Percentiles rank a stretch among this genome's conserved stretches.
Conservation (phyloP, 2,329 filamentous ascomycete genomes). For the Chrysoporthe puriensis region DNA sequence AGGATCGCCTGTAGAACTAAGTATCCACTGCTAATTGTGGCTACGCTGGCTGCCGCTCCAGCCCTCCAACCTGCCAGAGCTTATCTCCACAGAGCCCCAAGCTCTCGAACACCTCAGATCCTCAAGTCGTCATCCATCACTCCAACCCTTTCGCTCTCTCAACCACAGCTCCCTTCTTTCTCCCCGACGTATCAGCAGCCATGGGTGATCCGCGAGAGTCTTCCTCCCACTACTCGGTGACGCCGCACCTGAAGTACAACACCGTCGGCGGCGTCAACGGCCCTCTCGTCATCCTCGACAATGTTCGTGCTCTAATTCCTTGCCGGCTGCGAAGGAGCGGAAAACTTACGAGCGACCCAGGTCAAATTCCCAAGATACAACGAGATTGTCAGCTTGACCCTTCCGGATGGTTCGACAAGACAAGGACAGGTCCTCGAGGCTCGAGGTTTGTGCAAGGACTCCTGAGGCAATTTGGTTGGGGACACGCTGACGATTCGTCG, state of each 20-base stretch:
- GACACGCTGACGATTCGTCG: constrained; percentile 15
- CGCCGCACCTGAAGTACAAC: constrained; percentile 83
- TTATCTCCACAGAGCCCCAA: constrained; percentile 28
- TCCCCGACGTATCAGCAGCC: constrained; percentile 33
- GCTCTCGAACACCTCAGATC: constrained; percentile 24
- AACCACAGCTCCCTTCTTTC: constrained; percentile 4
- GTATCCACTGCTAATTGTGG: constrained; percentile 8
- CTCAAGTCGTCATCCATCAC: constrained; percentile 25
- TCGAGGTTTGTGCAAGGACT: constrained; percentile 66
- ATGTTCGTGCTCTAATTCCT: constrained; percentile 61
- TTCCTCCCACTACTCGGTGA: constrained; percentile 63
- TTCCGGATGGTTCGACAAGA: constrained; percentile 91
- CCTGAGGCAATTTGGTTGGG: constrained; percentile 25
- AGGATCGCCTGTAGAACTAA: not conserved
- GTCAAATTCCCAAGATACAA: constrained; percentile 98
- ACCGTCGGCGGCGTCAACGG: constrained; percentile 98
- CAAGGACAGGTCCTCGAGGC: constrained; percentile 97
- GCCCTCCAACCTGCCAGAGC: constrained; percentile 20
- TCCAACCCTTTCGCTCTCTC: constrained; percentile 6
- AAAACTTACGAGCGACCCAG: constrained; percentile 49
- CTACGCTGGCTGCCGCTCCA: constrained; percentile 10
- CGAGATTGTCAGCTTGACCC: constrained; percentile 94
- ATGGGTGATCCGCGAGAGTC: constrained; percentile 61
- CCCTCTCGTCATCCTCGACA: constrained; percentile 94
- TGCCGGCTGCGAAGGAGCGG: constrained; percentile 26